Evolutionary conservation across 2,329 filamentous ascomycete genomes (phyloP), one percentile per base, ranked within the genome.

Genomic region (Alternaria arbusti): DNA sequence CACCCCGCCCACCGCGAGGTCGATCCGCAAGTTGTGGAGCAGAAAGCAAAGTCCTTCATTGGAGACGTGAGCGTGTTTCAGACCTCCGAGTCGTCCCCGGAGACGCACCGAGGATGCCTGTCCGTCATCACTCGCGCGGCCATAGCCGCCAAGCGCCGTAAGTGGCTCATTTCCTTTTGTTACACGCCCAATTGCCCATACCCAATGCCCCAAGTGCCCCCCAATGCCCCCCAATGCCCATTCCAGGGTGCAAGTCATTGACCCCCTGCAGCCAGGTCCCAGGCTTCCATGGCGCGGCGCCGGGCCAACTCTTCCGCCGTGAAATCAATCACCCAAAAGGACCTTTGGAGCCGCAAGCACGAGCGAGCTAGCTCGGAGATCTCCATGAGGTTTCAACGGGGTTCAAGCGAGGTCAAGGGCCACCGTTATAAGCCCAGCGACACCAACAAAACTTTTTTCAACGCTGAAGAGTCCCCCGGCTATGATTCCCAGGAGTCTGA

Each of bases 31-130:
- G 86, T 83, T 59, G 86, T 96, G 61, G 89, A 92, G 73, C 81
- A 86, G 52, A 84, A 87, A 68, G 92, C 91, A 43, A 84, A 81
- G 67, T 76, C 79, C 70, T 86, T 90, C 63, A 86, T 90, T 15
- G 91, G 88, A 70, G 86, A 80, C 44, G 74, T 95, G 65, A 88
- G 89, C 65, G 88, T 90, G 57, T 91, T 93, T 76, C 90, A 91
- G 76, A 90, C 91, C 26, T 93, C 93, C 6, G 83, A 87, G 46
- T 87, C 88, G 61, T 87, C 87, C 32, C 88, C 91, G 6, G 91
- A 94, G 71, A 90, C 87, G 66, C 89, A 92, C 70, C 90, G 91
- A 75, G 87, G 88, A 72, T 94, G 92, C 76, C 86, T 98, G 46
- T 90, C 90, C 54, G 86, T 90, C 23, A 90, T 97, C 68, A 81